phyloP scores from a whole-genome alignment of 495 filamentous ascomycete species.

The Echria macrotheca region DNA sequence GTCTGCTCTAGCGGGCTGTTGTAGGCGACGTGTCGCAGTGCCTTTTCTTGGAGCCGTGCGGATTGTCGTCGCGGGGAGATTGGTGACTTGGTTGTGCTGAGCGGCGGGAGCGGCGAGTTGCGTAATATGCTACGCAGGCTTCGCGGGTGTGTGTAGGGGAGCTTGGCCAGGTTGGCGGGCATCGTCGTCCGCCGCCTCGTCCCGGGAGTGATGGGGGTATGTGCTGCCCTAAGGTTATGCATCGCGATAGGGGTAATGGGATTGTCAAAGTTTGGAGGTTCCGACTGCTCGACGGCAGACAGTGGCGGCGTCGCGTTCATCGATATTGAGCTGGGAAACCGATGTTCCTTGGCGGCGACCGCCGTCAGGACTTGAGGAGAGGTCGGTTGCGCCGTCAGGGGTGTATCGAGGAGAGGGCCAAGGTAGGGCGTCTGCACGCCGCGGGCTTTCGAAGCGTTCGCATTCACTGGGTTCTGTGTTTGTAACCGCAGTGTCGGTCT shows the following conservation, averaged over 20 bases:
- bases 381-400: slow-evolving; percentile 36
- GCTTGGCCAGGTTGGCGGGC: slow-evolving; percentile 17
- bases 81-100: slow-evolving; percentile 35
- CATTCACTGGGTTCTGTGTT: slow-evolving; percentile 25
- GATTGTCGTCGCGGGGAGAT: slow-evolving; percentile 44
- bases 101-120: slow-evolving; percentile 62
- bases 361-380: slow-evolving; percentile 35
- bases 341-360: slow-evolving; percentile 27
- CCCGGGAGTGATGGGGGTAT: slow-evolving; percentile 26
- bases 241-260: slow-evolving; percentile 2
- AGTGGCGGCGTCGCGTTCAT: slow-evolving; percentile 48
- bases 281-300: slow-evolving; percentile 41
- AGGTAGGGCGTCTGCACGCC: slow-evolving; percentile 37
- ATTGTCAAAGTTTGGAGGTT: slow-evolving; percentile 35
- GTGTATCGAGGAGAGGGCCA: slow-evolving; percentile 40
- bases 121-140: slow-evolving; percentile 68
- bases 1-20: slow-evolving; percentile 49
- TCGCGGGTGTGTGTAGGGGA: slow-evolving; percentile 62
- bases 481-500: slow-evolving; percentile 43
- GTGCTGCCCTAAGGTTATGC: slow-evolving; percentile 11
- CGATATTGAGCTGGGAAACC: slow-evolving; percentile 43
- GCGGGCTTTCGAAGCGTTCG: slow-evolving; percentile 14
- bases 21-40: slow-evolving; percentile 45
- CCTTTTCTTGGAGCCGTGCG: slow-evolving; percentile 43
- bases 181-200: slow-evolving; percentile 37